Conservation (phyloP, 345 rosid genomes). For the Heritiera fomes region DNA sequence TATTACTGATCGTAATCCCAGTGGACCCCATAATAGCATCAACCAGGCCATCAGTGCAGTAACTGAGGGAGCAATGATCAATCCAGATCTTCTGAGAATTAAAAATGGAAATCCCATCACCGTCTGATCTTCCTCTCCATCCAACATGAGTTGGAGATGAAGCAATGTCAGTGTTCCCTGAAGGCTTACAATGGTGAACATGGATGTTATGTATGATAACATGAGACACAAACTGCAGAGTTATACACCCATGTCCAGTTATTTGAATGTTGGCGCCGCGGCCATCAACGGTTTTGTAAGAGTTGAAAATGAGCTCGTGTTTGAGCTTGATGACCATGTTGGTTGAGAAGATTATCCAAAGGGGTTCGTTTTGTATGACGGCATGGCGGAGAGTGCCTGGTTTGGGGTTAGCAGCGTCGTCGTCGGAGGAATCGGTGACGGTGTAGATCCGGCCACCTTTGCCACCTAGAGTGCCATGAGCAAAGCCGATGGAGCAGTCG, state of each 20-base stretch:
- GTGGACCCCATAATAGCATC: conserved; percentile 93
- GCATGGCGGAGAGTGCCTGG: conserved; percentile 94
- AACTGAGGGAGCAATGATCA: conserved; percentile 76
- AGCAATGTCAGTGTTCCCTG: conserved; percentile 65
- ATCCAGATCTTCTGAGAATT: conserved; percentile 80
- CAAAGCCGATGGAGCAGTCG: conserved; percentile 87
- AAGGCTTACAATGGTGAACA: conserved; percentile 78
- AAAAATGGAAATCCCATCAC: conserved; percentile 82
- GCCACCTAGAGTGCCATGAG: conserved; percentile 69
- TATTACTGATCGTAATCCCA: conserved; percentile 79
- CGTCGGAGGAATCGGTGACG: conserved; percentile 90
- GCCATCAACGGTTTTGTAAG: conserved; percentile 91
- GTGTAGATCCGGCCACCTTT: conserved; percentile 75
- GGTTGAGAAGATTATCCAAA: conserved; percentile 74
- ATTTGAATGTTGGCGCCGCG: conserved; percentile 68
- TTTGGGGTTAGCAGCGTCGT: conserved; percentile 62
- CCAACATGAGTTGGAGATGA: conserved; percentile 76
- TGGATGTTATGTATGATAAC: conserved; percentile 87
- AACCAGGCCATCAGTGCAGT: conserved; percentile 73
- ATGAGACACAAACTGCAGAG: conserved; percentile 68
- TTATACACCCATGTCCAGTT: conserved; percentile 84
- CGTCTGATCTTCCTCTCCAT: conserved; percentile 71
- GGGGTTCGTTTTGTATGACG: conserved; percentile 73
- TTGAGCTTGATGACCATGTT: conserved; percentile 68
- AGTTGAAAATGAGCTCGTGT: conserved; percentile 83